These are phyloP conservation scores for Pyrus communis DNA, from an alignment of 306 rosid genomes.

Conservation along the genomic window DNA sequence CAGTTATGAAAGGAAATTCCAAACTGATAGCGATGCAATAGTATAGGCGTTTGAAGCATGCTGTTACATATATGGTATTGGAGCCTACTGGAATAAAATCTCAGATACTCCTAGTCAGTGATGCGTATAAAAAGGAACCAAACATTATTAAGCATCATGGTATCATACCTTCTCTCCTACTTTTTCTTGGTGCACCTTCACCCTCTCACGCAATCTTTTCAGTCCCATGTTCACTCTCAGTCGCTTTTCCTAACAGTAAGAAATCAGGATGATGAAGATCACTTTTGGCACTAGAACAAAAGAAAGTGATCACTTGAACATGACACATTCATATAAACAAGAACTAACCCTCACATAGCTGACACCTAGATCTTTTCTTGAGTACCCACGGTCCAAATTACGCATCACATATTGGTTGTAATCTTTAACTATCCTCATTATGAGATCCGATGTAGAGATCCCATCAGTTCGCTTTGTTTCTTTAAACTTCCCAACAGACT, in stretches of 20 bases:
- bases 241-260: slow-evolving; percentile 62
- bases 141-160: background rate
- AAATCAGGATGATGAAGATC: background rate
- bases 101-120: background rate
- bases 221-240: slow-evolving; percentile 84
- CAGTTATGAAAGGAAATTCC: background rate
- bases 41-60: background rate
- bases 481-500: slow-evolving; percentile 76
- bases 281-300: background rate
- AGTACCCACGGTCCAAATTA: slow-evolving; percentile 92
- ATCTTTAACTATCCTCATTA: slow-evolving; percentile 95
- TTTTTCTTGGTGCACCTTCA: slow-evolving; percentile 89
- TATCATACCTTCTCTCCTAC: slow-evolving; percentile 75
- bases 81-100: background rate
- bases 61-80: background rate
- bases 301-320: background rate
- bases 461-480: slow-evolving; percentile 93
- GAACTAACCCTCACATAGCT: slow-evolving; percentile 85
- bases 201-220: slow-evolving; percentile 89
- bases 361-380: slow-evolving; percentile 95
- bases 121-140: background rate
- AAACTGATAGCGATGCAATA: background rate
- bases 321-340: slow-evolving; percentile 10
- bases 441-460: slow-evolving; percentile 88
- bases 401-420: slow-evolving; percentile 94